Base-by-base conservation (phyloP, 1,284 basidiomycete species). In the Apiotrichum montevideense region DNA sequence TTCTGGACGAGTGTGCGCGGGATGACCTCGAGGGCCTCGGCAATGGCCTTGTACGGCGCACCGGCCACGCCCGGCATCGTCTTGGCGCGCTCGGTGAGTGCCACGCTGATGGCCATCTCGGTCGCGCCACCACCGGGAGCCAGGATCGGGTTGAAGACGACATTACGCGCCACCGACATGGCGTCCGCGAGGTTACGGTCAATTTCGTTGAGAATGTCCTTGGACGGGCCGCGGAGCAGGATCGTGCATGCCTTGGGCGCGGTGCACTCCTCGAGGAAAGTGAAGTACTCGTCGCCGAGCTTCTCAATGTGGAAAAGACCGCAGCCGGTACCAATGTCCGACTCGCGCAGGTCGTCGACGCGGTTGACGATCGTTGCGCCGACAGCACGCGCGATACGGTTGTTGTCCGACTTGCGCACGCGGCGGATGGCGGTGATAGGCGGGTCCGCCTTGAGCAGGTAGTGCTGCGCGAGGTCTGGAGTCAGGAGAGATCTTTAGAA, bases 251-350 rank as follows among this genome's bases (percentile, higher is more conserved):
- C 95, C 79, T 97, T 97, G 35, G 95, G 95, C n/a, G 84, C 81
- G 47, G 81, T 80, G 81, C 96, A 98, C 73, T 92, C 85, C 40
- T 90, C 91, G 55, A 98, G 81, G 85, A 97, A 98, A 44, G 94
- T 89, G 74, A 97, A 98, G 81, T 98, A 96, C 87, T 98, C 95
- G 77, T 98, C 95, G 34, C 95, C 95, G 21, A 98, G 87, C 78
- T 98, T 98, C 75, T 97, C 92, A 60, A 98, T 85, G 76, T 96
- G 81, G 83, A 98, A 98, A 5, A 96, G 80, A 9, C 96, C 95
- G 70, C 95, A 98, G 57, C 86, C 79, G 0, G 91, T 95, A 14
- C 95, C 96, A 54, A 98, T 82, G 71, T 98, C 95, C 4, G 84
- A 79, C 62, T 95, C 94, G 32, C 93, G 84, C 33, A 99, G 80